Evolutionary conservation across 331 rosid species (phyloP).

Genomic region (Spiraea crenata): DNA sequence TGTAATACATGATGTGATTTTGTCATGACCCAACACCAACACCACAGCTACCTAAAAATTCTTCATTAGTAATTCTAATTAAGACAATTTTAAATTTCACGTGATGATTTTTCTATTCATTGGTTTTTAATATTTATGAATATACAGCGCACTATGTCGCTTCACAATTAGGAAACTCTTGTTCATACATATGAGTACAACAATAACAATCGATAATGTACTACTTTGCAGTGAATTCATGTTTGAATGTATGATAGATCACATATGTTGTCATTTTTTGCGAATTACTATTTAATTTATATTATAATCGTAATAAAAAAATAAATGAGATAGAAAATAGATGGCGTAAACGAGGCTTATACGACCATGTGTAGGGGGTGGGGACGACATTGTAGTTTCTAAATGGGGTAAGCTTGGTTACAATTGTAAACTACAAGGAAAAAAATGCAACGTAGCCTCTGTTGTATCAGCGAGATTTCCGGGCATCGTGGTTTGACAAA

Average conservation of each 20-base stretch:
- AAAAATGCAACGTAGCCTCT: neutral
- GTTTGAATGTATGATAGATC: no score
- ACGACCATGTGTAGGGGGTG: neutral
- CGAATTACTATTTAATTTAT: no score
- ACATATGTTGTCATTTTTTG: no score
- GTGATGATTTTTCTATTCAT: no score
- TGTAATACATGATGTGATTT: neutral
- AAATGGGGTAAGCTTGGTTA: neutral
- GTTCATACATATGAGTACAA: no score
- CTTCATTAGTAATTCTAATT: neutral
- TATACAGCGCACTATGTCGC: no score
- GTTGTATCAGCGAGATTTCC: constrained; percentile 14
- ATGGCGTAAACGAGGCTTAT: neutral
- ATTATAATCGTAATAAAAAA: no score
- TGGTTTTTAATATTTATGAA: no score
- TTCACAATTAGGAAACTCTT: no score
- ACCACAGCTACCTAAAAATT: constrained; percentile 16
- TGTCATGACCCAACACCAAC: neutral
- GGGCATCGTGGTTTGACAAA: constrained; percentile 16
- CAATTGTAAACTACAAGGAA: neutral
- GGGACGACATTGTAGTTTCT: constrained; percentile 8
- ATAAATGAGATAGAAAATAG: neutral
- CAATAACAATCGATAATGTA: no score
- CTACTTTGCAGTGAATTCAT: no score
- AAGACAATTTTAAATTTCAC: no score